Conservation (phyloP, 768 basidiomycete species). For the Tephrocybe rancida region DNA sequence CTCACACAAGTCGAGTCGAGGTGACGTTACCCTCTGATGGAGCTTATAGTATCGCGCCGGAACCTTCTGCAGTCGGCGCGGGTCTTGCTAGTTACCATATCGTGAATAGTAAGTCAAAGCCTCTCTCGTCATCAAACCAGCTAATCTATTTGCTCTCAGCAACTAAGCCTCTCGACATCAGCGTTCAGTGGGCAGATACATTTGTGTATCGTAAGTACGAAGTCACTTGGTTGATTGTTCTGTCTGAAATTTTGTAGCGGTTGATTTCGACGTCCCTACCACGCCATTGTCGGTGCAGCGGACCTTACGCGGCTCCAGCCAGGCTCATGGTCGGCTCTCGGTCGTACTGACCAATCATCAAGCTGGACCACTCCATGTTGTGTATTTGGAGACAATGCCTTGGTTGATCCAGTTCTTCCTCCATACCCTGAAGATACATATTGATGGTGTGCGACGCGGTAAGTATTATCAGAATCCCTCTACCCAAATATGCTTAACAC, state of each 20-base stretch:
- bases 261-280: conserved; percentile 38
- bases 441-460: conserved; percentile 52
- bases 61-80: conserved; percentile 39
- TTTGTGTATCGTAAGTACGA: conserved; percentile 62
- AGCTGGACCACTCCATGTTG: conserved; percentile 41
- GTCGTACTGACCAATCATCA: conserved; percentile 67
- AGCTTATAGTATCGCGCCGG: conserved; percentile 52
- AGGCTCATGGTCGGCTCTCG: conserved; percentile 74
- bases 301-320: conserved; percentile 71
- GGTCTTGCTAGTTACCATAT: conserved; percentile 52
- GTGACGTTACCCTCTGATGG: conserved; percentile 48
- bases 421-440: conserved; percentile 65
- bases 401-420: conserved; percentile 91
- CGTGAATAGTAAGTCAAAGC: conserved; percentile 39
- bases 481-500: background rate
- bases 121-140: conserved; percentile 4
- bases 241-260: conserved; percentile 28
- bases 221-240: background rate
- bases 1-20: conserved; percentile 55
- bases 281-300: conserved; percentile 67
- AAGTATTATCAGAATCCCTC: conserved; percentile 18
- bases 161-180: conserved; percentile 53
- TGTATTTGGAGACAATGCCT: conserved; percentile 92
- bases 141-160: conserved; percentile 29
- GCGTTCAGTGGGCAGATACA: conserved; percentile 56